Conservation (phyloP, 306 rosid species). For the Carpinus fangiana region DNA sequence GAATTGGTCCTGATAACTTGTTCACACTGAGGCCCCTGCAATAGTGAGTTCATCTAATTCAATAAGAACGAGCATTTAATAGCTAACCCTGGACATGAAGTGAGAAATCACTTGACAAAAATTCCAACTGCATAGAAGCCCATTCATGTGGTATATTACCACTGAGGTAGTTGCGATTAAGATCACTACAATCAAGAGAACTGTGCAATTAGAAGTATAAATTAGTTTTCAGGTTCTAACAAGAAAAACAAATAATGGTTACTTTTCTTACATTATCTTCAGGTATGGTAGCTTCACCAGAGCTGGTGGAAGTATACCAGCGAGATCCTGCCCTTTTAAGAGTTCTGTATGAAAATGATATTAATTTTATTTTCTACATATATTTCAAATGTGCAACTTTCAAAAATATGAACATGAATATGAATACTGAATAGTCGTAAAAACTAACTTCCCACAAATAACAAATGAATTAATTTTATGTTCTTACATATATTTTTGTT, state of each 20-base stretch:
- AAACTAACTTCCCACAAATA: no score
- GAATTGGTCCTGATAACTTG: conserved; percentile 32
- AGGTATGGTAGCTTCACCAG: conserved; percentile 29
- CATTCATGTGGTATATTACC: conserved; percentile 30
- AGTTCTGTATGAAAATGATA: background rate
- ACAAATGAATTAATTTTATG: no score
- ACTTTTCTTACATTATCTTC: conserved; percentile 24
- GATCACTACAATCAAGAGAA: conserved; percentile 10
- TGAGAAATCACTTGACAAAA: background rate
- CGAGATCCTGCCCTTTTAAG: conserved; percentile 28
- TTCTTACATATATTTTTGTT: no score
- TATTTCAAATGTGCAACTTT: no score
- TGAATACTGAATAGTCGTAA: no score
- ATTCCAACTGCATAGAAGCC: conserved; percentile 32
- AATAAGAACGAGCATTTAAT: background rate
- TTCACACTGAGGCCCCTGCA: conserved; percentile 2
- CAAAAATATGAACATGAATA: no score
- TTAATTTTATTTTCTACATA: no score
- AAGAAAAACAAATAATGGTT: background rate
- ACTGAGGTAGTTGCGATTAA: conserved; percentile 25
- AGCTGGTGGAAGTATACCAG: conserved; percentile 31
- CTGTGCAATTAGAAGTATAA: background rate
- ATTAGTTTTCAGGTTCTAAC: no score
- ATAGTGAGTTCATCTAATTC: background rate
- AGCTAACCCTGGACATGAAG: background rate